Base-by-base conservation (phyloP, 2,329 filamentous ascomycete species). In the Pseudogymnoascus sp. region DNA sequence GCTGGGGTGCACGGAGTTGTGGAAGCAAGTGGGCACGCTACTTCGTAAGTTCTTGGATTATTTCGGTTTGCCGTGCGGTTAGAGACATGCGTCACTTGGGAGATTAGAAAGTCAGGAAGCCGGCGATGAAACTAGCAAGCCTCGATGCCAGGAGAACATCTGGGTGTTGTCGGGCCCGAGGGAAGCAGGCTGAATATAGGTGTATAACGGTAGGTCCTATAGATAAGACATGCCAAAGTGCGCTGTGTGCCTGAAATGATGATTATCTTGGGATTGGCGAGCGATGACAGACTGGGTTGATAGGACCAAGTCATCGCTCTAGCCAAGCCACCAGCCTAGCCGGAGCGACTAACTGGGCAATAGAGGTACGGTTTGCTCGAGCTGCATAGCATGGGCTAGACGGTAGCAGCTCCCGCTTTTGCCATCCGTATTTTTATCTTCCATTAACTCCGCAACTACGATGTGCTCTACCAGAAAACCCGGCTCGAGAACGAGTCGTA, bases 71-170 rank as follows among this genome's bases (percentile, higher is more conserved):
- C 28, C 26, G 50, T 56, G 26, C 50, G 26, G 50, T 56, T 56
- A 56, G 50, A 56, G 50, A 56, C 50, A 56, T 56, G 50, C 50
- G 50, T 56, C 50, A 56, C 50, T 56, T 56, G 50, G 28, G 50
- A 56, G 46, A 53, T 53, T 53, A 53, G 26, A 16, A 53, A 16
- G 24, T 16, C 24, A 53, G 50, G 50, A 56, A 33, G 50, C 50
- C 16, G 50, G 28, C 50, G 28, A 56, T 56, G 35, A 56, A 33
- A 56, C 24, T 33, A 22, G 50, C 50, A 33, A 22, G 10, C 16
- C 16, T 35, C 50, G 28, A 35, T 56, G 16, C 28, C 28, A 56
- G 50, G 28, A 56, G 50, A 56, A 56, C 50, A 56, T 56, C 28
- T 56, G 28, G 41, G 6, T 56, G 26, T 8, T 19, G 28, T 50